phyloP scores from a whole-genome alignment of 2,329 filamentous ascomycete species.

The Raffaelea deltoideospora region DNA sequence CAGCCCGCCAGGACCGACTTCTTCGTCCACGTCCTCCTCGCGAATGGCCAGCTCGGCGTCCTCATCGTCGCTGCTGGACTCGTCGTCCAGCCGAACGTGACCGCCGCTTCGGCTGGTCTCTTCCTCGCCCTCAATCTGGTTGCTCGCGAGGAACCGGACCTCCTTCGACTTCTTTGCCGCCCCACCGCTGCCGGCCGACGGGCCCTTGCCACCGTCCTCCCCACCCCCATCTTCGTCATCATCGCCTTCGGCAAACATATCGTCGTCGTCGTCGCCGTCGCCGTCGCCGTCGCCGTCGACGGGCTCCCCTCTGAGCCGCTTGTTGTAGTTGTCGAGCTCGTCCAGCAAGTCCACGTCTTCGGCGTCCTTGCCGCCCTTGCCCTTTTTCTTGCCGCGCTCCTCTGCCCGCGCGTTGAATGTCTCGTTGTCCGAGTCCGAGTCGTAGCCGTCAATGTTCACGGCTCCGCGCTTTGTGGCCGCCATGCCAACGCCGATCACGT shows the following conservation, averaged over 20 bases:
- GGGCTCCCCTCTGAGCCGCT: constrained; percentile 19
- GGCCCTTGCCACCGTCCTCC: background rate
- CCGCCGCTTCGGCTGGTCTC: constrained; percentile 58
- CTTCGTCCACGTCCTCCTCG: constrained; percentile 68
- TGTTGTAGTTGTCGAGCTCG: constrained; percentile 38
- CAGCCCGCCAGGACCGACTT: constrained; percentile 77
- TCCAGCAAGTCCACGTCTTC: constrained; percentile 32
- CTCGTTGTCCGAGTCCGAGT: constrained; percentile 85
- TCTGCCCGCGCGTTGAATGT: constrained; percentile 66
- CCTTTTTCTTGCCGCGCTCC: constrained; percentile 22
- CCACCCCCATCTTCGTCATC: constrained; percentile 25
- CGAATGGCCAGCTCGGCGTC: constrained; percentile 57
- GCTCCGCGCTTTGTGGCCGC: constrained; percentile 77
- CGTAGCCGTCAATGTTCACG: constrained; percentile 92
- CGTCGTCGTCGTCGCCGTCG: constrained; percentile 46
- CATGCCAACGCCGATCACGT: constrained; percentile 71
- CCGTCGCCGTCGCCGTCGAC: constrained; percentile 17
- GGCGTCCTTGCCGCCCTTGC: constrained; percentile 9
- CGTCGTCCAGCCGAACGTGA: constrained; percentile 46
- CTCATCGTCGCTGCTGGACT: constrained; percentile 42
- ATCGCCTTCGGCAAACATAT: constrained; percentile 70
- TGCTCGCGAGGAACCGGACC: constrained; percentile 43
- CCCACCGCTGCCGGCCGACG: constrained; percentile 17
- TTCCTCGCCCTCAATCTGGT: constrained; percentile 67
- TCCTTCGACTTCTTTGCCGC: constrained; percentile 43